These are phyloP conservation scores for Vigna radiata DNA, from an alignment of 306 rosid species.

Conservation along the genomic window DNA sequence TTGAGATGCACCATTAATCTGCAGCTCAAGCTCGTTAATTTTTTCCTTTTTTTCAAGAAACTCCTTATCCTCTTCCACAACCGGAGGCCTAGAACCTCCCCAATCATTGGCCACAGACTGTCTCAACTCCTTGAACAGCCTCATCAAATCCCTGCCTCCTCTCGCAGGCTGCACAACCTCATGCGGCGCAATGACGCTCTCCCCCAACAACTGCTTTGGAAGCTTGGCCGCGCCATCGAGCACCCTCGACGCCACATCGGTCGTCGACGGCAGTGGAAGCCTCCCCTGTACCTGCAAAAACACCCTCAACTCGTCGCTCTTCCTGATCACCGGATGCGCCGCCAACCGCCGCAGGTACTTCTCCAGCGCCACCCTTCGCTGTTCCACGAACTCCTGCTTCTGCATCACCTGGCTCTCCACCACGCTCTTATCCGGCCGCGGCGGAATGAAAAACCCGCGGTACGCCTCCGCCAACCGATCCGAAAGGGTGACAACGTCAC, in stretches of 20 bases:
- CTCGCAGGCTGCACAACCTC: constrained; percentile 91
- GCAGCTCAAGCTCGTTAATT: constrained; percentile 78
- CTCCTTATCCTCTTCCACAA: constrained; percentile 93
- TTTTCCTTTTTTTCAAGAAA: constrained; percentile 80
- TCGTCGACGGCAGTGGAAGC: constrained; percentile 65
- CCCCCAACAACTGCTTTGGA: constrained; percentile 81
- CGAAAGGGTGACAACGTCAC: constrained; percentile 81
- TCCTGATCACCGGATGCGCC: constrained; percentile 75
- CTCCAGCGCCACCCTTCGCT: constrained; percentile 89
- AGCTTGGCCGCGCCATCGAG: constrained; percentile 85
- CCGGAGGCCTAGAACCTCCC: constrained; percentile 79
- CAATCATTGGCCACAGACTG: constrained; percentile 94
- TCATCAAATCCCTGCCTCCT: constrained; percentile 92
- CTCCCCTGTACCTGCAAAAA: constrained; percentile 86
- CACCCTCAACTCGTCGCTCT: constrained; percentile 85
- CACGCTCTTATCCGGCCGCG: constrained; percentile 92
- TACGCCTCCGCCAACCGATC: constrained; percentile 89
- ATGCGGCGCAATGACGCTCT: constrained; percentile 58
- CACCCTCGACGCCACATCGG: constrained; percentile 81
- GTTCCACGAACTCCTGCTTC: constrained; percentile 98
- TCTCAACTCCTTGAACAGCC: constrained; percentile 92
- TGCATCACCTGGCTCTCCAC: constrained; percentile 99
- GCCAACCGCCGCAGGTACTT: constrained; percentile 81
- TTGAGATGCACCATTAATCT: constrained; percentile 72
- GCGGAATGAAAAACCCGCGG: constrained; percentile 90